Evolutionary conservation across 129 eudicot genomes (phyloP), one percentile per base, ranked within the genome.

Genomic region (Flaveria robusta): DNA sequence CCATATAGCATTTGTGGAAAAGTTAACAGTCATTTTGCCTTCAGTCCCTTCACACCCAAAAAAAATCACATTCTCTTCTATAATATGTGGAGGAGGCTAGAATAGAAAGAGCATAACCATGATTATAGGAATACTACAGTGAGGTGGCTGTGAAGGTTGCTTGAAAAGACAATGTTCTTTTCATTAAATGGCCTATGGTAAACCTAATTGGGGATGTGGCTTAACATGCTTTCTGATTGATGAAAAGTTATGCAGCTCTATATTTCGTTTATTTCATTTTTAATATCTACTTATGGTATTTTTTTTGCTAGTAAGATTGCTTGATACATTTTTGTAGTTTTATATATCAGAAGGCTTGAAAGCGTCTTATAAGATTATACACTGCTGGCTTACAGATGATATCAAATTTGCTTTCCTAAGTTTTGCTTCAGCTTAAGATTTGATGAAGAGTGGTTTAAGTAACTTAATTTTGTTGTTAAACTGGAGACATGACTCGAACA

Each of bases 301-400:
- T 65, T 4, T 37, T 31, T 31, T 31, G 5, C 47, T 19, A 66
- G 26, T 20, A 39, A 42, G 68, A 29, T 7, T 15, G 68, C 18
- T 29, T 29, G 42, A 63, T 63, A 29, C 15, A 27, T 14, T 14
- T 63, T 63, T 63, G 68, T 29, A 34, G 20, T 15, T 63, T 63
- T 34, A 27, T 14, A 27, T 14, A 31, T 20, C 45, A 63, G 22
- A 16, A 34, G 9, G 45, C 45, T 63, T 63, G 68, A 63, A 63
- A 63, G 68, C 31, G 1, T 63, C 45, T 27, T 29, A 63, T 63
- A 31, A 16, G 45, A 63, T 62, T 62, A 29, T 63, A 15, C 68
- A 63, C 45, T 27, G 68, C 12, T 63, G 68, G 68, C 68, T 63
- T 63, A 63, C 68, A n/a, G 12, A 41, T 60, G 67, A 60, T 29